phyloP scores from a whole-genome alignment of 441 rosid genomes.

The Eutrema salsugineum region DNA sequence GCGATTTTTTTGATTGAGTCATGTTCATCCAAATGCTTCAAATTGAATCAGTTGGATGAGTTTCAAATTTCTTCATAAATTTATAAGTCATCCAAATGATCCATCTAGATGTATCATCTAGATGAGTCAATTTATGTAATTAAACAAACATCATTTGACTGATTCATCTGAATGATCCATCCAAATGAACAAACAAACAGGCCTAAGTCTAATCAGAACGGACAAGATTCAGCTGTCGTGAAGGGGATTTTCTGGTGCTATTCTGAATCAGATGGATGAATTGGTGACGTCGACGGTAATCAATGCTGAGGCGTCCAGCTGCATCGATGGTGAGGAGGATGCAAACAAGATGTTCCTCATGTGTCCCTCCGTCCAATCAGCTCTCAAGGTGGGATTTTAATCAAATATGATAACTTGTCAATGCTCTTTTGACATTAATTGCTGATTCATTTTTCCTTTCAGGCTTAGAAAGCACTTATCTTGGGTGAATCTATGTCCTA shows the following conservation, averaged over 20 bases:
- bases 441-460: constrained; percentile 31
- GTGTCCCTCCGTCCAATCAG: constrained; percentile 70
- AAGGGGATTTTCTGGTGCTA: constrained; percentile 32
- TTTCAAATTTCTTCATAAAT: no score
- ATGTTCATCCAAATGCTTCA: no score
- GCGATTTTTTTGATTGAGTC: no score
- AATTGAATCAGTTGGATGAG: no score
- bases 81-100: no score
- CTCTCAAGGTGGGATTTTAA: constrained; percentile 62
- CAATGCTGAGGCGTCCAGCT: constrained; percentile 27
- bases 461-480: constrained; percentile 75
- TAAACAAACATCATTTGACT: no score
- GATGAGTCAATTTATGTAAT: no score
- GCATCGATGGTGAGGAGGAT: constrained; percentile 43
- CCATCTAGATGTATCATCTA: no score
- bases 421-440: neutral
- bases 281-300: constrained; percentile 17
- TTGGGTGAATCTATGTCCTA: constrained; percentile 73
- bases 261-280: constrained; percentile 37
- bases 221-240: constrained; percentile 29
- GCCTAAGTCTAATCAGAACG: constrained; percentile 50
- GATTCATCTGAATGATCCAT: no score
- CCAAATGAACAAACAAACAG: no score
- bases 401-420: neutral
- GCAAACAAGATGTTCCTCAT: constrained; percentile 73